Evolutionary conservation across 768 basidiomycete species (phyloP).

Genomic region (Tylopilus balloui): DNA sequence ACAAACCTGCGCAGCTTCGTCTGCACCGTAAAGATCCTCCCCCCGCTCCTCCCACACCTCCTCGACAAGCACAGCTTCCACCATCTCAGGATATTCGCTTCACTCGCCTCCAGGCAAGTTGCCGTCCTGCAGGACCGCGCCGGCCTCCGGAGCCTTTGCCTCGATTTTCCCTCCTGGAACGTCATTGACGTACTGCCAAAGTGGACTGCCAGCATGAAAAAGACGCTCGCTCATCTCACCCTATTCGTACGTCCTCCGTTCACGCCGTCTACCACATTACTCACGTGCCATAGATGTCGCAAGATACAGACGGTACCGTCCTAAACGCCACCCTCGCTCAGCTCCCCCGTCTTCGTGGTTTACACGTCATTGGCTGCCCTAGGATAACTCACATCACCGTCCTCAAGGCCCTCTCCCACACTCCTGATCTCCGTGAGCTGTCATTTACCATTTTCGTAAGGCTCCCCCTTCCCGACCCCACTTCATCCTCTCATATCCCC

Average conservation of each 20-base stretch:
- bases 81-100: constrained; percentile 46
- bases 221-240: constrained; percentile 49
- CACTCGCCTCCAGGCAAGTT: constrained; percentile 50
- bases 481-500: background rate
- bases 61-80: constrained; percentile 41
- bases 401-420: constrained; percentile 40
- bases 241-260: constrained; percentile 47
- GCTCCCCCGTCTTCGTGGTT: constrained; percentile 49
- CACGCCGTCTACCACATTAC: background rate
- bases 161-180: constrained; percentile 63
- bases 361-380: constrained; percentile 60
- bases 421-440: constrained; percentile 55
- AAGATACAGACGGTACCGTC: constrained; percentile 48
- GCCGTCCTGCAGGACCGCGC: constrained; percentile 38
- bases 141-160: constrained; percentile 41
- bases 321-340: constrained; percentile 45
- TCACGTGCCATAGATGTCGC: constrained; percentile 43
- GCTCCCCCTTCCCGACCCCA: background rate
- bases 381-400: constrained; percentile 51
- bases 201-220: constrained; percentile 46
- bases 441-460: constrained; percentile 59
- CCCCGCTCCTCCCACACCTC: constrained; percentile 47
- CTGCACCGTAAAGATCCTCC: constrained; percentile 45
- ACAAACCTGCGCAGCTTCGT: constrained; percentile 53
- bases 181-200: constrained; percentile 53